Percentiles rank a stretch among this genome's conserved stretches.
phyloP scores from a whole-genome alignment of 805 yeast species.

The Scheffersomyces spartinae region DNA sequence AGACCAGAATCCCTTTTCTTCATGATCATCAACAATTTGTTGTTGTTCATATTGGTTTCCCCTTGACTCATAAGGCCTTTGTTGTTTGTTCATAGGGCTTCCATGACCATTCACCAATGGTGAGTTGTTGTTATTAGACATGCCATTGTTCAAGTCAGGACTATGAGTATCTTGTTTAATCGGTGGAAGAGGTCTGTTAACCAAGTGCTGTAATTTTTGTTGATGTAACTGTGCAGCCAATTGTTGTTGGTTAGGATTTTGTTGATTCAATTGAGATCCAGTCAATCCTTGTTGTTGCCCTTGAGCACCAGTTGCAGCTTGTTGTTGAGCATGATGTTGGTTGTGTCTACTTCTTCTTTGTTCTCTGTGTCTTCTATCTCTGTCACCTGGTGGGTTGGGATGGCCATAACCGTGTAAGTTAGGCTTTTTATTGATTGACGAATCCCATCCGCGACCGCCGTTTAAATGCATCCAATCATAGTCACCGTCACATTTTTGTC shows the following conservation, averaged over 20 bases:
- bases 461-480: conserved; percentile 79
- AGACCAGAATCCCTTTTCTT: conserved; percentile 31
- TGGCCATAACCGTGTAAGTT: conserved; percentile 77
- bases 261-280: conserved; percentile 3
- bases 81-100: conserved; percentile 4
- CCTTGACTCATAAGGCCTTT: conserved; percentile 4
- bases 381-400: conserved; percentile 45
- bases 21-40: conserved; percentile 19
- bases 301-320: conserved; percentile 3
- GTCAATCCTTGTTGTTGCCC: conserved; percentile 1
- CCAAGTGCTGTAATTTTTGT: conserved; percentile 36
- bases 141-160: conserved; percentile 4
- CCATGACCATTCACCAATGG: conserved; percentile 7
- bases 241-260: conserved; percentile 18
- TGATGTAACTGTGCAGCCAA: conserved; percentile 37
- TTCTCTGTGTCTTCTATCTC: conserved; percentile 35
- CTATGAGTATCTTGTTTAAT: conserved; percentile 29
- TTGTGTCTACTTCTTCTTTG: conserved; percentile 34
- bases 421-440: conserved; percentile 62
- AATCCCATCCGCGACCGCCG: conserved; percentile 76
- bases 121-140: conserved; percentile 11
- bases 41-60: conserved; percentile 28
- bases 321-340: conserved; percentile 13
- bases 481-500: conserved; percentile 51
- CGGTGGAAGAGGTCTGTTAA: conserved; percentile 37